Percentiles rank a stretch among this genome's conserved stretches.
phyloP scores from a whole-genome alignment of 1,284 basidiomycete species.

The Laetiporus sulphureus region DNA sequence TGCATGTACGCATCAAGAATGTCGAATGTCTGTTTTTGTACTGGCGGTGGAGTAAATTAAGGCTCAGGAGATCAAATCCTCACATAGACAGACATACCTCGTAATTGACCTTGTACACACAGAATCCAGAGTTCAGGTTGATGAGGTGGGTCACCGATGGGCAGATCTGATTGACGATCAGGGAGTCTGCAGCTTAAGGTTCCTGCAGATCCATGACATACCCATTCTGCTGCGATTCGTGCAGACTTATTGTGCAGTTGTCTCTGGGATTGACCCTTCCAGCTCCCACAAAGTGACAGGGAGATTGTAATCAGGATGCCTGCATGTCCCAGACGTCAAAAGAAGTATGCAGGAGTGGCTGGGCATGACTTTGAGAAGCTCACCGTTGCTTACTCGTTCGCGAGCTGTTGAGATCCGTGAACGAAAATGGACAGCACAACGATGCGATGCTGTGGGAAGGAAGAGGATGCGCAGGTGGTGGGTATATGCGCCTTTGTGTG shows the following conservation, averaged over 20 bases:
- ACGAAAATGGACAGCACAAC: too few species aligned
- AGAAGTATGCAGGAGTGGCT: too few species aligned
- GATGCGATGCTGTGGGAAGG: too few species aligned
- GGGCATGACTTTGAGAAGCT: too few species aligned
- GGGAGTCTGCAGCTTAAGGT: not conserved
- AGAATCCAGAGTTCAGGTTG: conserved; percentile 75
- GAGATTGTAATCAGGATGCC: conserved; percentile 75
- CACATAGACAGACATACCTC: conserved; percentile 33
- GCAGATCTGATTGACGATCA: conserved; percentile 36
- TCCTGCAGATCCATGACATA: conserved; percentile 11
- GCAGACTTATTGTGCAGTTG: conserved; percentile 50
- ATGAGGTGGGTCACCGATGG: conserved; percentile 71
- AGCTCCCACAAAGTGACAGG: conserved; percentile 62
- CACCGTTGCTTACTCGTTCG: too few species aligned
- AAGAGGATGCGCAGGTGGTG: too few species aligned
- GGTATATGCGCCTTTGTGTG: too few species aligned
- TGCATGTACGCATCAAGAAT: conserved; percentile 70
- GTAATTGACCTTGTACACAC: conserved; percentile 76
- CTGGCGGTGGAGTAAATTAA: conserved; percentile 3
- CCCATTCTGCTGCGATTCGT: conserved; percentile 58
- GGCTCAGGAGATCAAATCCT: not conserved
- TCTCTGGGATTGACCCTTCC: conserved; percentile 63
- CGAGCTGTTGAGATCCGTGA: too few species aligned
- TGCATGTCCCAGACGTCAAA: too few species aligned
- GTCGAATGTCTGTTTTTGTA: conserved; percentile 53